Evolutionary conservation across 2,329 filamentous ascomycete species (phyloP), one percentile per base, ranked within the genome.

Genomic region (Botrytis porri): DNA sequence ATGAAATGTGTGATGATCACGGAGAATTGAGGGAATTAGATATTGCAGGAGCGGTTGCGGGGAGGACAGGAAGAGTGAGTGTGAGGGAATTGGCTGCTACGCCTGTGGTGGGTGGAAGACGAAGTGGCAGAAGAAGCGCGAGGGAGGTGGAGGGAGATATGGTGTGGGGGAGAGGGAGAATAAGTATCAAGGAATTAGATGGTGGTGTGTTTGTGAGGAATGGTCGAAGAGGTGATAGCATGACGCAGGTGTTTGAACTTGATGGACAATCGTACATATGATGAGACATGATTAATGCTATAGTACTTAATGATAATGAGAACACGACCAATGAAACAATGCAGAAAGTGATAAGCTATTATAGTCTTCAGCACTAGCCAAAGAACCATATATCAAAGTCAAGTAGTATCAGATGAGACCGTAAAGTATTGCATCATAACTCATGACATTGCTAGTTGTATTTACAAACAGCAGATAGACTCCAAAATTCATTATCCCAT

Each of bases 391-490:
- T 6, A 69, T 57, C 22, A 37, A 57, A 10, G 37, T 9, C 65
- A 32, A 57, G n/a, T 35, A 41, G 5, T 37, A 41, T 35, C 51
- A 20, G 37, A 57, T 25, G 48, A 57, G 48, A 69, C 41, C 18
- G 9, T 32, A 3, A 69, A 25, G 22, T 57, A 57, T 37, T 43
- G n/a, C 37, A 41, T 69, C 65, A 32, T 69, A 57, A 57, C 25
- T 69, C 65, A 57, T 69, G 37, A 32, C 37, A 69, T 69, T 57
- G 48, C 37, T 57, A 14, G 16, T 69, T 29, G 18, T 57, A 57
- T 57, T 22, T 41, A 69, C 65, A 69, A 69, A 41, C 25, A 41
- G 65, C 37, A 69, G 35, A 41, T 57, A 69, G 35, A 69, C 65
- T 61, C 54, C 37, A 45, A 20, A 69, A 45, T 45, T 54, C 54